Evolutionary conservation across 257 asterid species (phyloP).

Genomic region (Ophiorrhiza pumila): DNA sequence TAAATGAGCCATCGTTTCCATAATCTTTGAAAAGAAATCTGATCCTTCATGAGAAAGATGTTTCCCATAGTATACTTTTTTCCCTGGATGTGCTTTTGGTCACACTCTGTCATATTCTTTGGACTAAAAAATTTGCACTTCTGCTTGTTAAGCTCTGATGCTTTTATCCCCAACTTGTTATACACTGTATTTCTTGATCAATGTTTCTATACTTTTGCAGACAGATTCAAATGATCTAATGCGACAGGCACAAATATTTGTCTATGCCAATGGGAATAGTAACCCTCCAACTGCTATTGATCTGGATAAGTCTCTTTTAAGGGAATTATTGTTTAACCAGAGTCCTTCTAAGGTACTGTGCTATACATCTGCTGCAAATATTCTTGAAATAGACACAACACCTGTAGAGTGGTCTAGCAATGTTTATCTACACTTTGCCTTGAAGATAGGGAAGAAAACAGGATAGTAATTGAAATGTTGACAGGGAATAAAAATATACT

Average conservation of each 20-base stretch:
- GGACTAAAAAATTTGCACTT: no score
- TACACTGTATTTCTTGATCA: not conserved
- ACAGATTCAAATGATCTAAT: constrained; percentile 75
- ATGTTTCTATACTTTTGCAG: constrained; percentile 39
- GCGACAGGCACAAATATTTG: constrained; percentile 76
- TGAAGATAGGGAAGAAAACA: not conserved
- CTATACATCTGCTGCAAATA: not conserved
- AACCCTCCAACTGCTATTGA: constrained; percentile 91
- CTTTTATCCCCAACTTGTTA: not conserved
- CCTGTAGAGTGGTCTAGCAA: not conserved
- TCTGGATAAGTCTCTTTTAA: constrained; percentile 68
- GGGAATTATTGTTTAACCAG: constrained; percentile 85
- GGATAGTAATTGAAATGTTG: no score
- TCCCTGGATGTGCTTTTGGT: no score
- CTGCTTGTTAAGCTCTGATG: not conserved
- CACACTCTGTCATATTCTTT: no score
- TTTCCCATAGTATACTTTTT: no score
- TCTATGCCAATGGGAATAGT: constrained; percentile 77
- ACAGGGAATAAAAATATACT: not conserved
- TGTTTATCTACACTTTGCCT: not conserved
- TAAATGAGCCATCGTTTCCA: no score
- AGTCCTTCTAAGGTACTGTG: constrained; percentile 80
- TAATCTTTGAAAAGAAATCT: no score
- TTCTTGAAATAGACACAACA: not conserved
- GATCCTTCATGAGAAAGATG: no score